A percentile compares a stretch with the other conserved stretches of the same genome.
Conservation (phyloP, 768 basidiomycete species). For the Amylocystis lapponica region DNA sequence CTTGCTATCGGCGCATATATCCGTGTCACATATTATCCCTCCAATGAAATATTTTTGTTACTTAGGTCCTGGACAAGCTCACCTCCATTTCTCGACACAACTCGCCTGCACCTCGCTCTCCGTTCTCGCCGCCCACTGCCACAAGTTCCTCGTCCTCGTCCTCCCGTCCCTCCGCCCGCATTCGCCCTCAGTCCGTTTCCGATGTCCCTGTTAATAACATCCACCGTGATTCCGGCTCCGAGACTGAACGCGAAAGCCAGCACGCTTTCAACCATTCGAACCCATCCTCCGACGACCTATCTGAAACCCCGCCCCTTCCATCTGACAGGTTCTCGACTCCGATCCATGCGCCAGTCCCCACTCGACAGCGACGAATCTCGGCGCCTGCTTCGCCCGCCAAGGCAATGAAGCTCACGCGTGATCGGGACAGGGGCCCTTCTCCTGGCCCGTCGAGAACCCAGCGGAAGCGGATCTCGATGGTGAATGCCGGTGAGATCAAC, state of each 20-base stretch:
- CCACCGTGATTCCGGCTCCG: constrained; percentile 57
- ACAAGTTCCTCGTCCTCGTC: constrained; percentile 31
- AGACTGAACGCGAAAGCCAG: constrained; percentile 69
- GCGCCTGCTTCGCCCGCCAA: constrained; percentile 43
- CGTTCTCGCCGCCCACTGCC: constrained; percentile 29
- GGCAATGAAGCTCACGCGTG: constrained; percentile 12
- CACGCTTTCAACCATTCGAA: constrained; percentile 32
- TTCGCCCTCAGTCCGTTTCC: constrained; percentile 27
- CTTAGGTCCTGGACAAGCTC: constrained; percentile 64
- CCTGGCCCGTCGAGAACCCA: constrained; percentile 36
- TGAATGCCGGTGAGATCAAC: constrained; percentile 22
- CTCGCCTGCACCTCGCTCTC: constrained; percentile 45
- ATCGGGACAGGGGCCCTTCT: constrained; percentile 26
- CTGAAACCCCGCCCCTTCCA: neutral
- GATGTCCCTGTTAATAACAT: constrained; percentile 15
- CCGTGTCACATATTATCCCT: neutral
- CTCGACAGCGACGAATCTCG: constrained; percentile 41
- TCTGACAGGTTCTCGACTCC: constrained; percentile 21
- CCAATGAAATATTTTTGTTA: constrained; percentile 5
- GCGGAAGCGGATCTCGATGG: constrained; percentile 37
- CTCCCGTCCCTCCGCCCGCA: constrained; percentile 6
- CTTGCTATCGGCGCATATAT: neutral
- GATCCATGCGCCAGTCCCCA: constrained; percentile 17
- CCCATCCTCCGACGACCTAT: constrained; percentile 24
- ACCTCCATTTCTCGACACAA: constrained; percentile 49